Evolutionary conservation across 163 green algal genomes (phyloP).

Genomic region (Chlorella variabilis): DNA sequence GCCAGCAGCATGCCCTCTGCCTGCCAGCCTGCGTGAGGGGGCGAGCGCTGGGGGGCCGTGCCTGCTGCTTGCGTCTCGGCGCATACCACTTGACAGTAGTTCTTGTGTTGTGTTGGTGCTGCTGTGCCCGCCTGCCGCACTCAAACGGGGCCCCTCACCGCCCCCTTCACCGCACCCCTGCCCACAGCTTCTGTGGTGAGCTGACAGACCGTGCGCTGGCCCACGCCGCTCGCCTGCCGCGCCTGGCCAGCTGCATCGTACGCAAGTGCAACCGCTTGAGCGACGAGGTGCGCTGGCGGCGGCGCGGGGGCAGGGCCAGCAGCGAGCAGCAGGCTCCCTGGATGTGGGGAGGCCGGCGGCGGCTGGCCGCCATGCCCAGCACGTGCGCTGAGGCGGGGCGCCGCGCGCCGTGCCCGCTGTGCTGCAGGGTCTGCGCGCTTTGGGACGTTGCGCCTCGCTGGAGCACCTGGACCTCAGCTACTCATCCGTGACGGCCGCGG

Average conservation of each 20-base stretch:
- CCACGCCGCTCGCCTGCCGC: background rate
- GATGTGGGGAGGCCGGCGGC: too few relatives aligned
- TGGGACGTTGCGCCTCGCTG: constrained; percentile 29
- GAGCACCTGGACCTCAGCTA: constrained; percentile 37
- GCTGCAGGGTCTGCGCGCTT: constrained; percentile 12
- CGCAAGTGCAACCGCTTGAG: constrained; percentile 29
- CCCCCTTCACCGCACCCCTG: background rate
- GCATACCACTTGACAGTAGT: too few relatives aligned
- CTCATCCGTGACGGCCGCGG: constrained; percentile 20
- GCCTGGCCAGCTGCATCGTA: constrained; percentile 1
- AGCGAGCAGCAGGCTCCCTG: too few relatives aligned
- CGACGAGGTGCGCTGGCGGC: constrained; percentile 7
- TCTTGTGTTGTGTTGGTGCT: too few relatives aligned
- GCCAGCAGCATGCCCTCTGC: too few relatives aligned
- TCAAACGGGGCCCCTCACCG: too few relatives aligned
- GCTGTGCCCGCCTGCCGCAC: too few relatives aligned
- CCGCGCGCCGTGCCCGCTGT: background rate
- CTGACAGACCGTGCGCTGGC: constrained; percentile 11
- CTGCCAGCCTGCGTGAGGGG: too few relatives aligned
- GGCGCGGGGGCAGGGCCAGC: too few relatives aligned
- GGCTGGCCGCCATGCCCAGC: too few relatives aligned
- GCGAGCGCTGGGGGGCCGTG: too few relatives aligned
- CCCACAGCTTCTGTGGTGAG: constrained; percentile 23
- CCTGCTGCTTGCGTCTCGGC: too few relatives aligned
- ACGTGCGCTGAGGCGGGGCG: background rate